Base-by-base conservation (phyloP, 2,329 filamentous ascomycete species). In the Berkeleyomyces rouxiae region DNA sequence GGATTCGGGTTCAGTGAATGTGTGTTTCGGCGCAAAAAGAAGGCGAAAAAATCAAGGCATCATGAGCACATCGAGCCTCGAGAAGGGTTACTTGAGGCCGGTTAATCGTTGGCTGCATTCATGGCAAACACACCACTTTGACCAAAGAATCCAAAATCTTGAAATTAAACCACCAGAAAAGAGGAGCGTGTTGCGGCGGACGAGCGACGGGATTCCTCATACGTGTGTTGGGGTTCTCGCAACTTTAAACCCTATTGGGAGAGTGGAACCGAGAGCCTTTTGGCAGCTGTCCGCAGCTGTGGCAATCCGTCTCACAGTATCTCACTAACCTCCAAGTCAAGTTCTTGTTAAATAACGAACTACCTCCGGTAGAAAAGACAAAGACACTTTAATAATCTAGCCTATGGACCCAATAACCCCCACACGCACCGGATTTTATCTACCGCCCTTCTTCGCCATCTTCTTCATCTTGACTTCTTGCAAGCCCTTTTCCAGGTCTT, bases 401-500 rank as follows among this genome's bases (percentile, higher is more conserved):
- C 10, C 23, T n/a, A 5, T 31, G 7, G 9, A n/a, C 49, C 33
- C 49, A 7, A 13, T 33, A 7, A 55, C 36, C 11, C 36, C 1
- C 10, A 7, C 33, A 36, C 6, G 3, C n/a, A 3, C 9, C 59
- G 59, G 44, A 11, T 37, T 66, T 47, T 66, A 49, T 67, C 67
- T 65, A 66, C 64, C 55, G 64, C 23, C 67, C 69, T 60, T 63
- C 36, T 63, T 65, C 61, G 61, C 62, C 13, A 39, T 59, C 51
- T 64, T 64, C 59, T 71, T 73, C 16, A 69, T 67, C 68, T 74
- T 74, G 60, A 70, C 70, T 58, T 74, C 71, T 2, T 71, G 69
- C 31, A 77, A 67, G 0, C 79, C 82, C 67, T 85, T 85, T 68
- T 85, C 83, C 43, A 85, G 65, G 70, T 85, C 82, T 55, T 79